Conservation (phyloP, 2,329 filamentous ascomycete species). For the Amylocarpus encephaloides region DNA sequence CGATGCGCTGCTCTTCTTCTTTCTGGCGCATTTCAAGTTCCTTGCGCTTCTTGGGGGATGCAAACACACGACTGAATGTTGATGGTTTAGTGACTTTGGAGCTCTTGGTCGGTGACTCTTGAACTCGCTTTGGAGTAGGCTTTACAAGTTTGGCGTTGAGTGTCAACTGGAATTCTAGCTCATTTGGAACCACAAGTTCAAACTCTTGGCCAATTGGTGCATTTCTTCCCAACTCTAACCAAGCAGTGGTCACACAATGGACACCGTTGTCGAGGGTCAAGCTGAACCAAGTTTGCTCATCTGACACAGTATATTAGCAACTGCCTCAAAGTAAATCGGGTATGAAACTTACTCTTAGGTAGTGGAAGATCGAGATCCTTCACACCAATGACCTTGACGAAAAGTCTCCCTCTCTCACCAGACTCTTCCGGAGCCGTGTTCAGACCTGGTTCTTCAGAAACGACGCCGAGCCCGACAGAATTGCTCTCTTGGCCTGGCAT, state of each 20-base stretch:
- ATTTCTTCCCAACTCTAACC: slow-evolving; percentile 84
- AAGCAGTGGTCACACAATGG: slow-evolving; percentile 94
- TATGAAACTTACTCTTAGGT: slow-evolving; percentile 65
- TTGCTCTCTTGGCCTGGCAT: slow-evolving; percentile 85
- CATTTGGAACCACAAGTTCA: slow-evolving; percentile 91
- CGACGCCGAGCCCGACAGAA: slow-evolving; percentile 52
- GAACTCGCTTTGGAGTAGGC: slow-evolving; percentile 53
- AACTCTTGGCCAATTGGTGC: slow-evolving; percentile 98
- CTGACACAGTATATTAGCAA: slow-evolving; percentile 39
- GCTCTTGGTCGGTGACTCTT: slow-evolving; percentile 55
- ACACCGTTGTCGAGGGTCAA: slow-evolving; percentile 97
- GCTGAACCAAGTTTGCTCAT: slow-evolving; percentile 88
- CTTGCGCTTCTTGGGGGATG: slow-evolving; percentile 93
- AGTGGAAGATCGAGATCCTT: slow-evolving; percentile 91
- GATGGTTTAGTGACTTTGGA: slow-evolving; percentile 68
- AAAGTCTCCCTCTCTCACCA: slow-evolving; percentile 81
- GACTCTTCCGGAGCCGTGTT: slow-evolving; percentile 62
- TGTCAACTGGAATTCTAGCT: slow-evolving; percentile 97
- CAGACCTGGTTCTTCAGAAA: slow-evolving; percentile 52
- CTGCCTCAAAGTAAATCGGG: too few relatives aligned
- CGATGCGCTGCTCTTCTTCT: slow-evolving; percentile 72
- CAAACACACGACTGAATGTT: slow-evolving; percentile 85
- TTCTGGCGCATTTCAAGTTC: slow-evolving; percentile 81
- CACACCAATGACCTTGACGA: slow-evolving; percentile 97
- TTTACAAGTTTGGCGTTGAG: slow-evolving; percentile 92